phyloP scores from a whole-genome alignment of 208 protist species.

The Trypanosoma mega region DNA sequence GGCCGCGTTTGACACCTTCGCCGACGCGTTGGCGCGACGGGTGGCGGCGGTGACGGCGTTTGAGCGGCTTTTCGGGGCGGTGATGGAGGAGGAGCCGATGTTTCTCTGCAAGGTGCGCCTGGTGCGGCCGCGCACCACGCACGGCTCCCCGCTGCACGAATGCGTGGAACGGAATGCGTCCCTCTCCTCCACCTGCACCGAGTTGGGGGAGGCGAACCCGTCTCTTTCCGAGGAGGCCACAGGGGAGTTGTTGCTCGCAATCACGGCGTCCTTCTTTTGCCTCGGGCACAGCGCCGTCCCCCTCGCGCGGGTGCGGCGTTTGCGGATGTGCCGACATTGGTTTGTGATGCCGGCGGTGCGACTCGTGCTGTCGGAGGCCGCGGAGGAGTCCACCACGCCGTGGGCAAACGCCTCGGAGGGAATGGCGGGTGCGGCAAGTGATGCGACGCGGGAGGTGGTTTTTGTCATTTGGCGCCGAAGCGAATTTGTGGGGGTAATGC shows the following conservation, averaged over 20 bases:
- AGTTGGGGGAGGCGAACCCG: too few species aligned
- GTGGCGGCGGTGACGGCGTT: background rate
- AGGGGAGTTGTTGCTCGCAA: background rate
- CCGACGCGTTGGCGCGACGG: background rate
- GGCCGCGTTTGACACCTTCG: background rate
- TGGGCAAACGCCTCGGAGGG: too few species aligned
- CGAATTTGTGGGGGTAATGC: background rate
- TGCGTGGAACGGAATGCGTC: too few species aligned
- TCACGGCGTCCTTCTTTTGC: background rate
- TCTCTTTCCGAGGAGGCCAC: too few species aligned
- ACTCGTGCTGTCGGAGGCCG: background rate
- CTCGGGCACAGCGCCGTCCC: background rate
- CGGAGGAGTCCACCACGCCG: background rate
- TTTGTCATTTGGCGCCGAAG: background rate
- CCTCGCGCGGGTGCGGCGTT: background rate
- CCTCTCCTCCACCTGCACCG: too few species aligned
- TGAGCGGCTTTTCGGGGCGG: background rate
- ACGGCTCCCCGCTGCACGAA: too few species aligned
- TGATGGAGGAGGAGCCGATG: background rate
- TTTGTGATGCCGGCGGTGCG: background rate
- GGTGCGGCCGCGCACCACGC: too few species aligned
- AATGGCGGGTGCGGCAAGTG: background rate
- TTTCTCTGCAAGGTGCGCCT: background rate
- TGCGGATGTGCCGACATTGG: background rate
- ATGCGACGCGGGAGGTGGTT: background rate